Conservation (phyloP, 306 rosid genomes). For the Acacia acuminata region DNA sequence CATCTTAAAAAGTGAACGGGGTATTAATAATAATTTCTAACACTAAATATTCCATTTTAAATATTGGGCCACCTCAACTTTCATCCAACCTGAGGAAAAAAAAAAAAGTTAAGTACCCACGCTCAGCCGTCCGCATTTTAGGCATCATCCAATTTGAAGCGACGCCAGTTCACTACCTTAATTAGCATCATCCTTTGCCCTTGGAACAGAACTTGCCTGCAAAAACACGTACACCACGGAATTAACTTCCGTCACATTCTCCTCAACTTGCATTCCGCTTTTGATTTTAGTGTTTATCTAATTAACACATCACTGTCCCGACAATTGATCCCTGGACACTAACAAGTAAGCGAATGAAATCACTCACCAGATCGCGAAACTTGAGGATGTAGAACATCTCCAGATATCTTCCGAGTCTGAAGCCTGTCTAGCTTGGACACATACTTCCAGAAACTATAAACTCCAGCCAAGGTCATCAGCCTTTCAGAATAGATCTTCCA, state of each 20-base stretch:
- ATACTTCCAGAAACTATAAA: constrained; percentile 68
- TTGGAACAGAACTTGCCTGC: constrained; percentile 64
- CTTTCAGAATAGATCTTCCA: constrained; percentile 73
- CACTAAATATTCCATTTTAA: too few relatives aligned
- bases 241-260: neutral
- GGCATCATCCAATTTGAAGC: neutral
- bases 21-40: too few relatives aligned
- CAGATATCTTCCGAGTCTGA: constrained; percentile 57
- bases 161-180: neutral
- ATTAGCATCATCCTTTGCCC: constrained; percentile 35
- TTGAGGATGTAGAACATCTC: constrained; percentile 77
- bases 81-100: neutral
- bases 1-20: too few relatives aligned
- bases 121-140: neutral
- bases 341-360: neutral
- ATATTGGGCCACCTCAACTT: too few relatives aligned
- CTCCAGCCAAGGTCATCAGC: constrained; percentile 68
- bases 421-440: constrained; percentile 69
- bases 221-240: neutral
- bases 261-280: neutral
- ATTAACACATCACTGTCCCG: neutral
- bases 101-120: too few relatives aligned
- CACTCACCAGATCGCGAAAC: constrained; percentile 65
- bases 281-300: neutral
- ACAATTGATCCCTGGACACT: neutral